These are phyloP conservation scores for Gossypium trilobum DNA, from an alignment of 441 rosid species.

Conservation along the genomic window DNA sequence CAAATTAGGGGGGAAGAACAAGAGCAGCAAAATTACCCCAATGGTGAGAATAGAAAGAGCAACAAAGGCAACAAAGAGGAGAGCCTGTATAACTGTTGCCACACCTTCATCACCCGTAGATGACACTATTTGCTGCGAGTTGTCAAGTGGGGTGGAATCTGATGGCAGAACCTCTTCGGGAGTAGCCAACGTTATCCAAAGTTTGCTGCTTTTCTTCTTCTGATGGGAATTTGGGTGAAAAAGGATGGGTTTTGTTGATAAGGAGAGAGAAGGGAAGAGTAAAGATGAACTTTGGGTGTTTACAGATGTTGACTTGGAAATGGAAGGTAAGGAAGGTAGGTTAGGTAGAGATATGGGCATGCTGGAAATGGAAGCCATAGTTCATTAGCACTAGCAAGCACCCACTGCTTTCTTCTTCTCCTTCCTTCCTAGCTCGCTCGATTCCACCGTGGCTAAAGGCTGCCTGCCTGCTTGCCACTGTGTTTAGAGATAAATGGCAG, in stretches of 20 bases:
- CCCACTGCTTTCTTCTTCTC: not conserved
- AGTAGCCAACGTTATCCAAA: slow-evolving; percentile 39
- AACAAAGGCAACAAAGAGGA: slow-evolving; percentile 53
- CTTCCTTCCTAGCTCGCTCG: slow-evolving; percentile 18
- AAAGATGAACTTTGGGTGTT: not conserved
- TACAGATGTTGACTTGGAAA: slow-evolving; percentile 24
- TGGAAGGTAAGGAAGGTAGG: slow-evolving; percentile 15
- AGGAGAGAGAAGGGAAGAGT: slow-evolving; percentile 10
- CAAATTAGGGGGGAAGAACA: not conserved
- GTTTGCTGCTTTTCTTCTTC: slow-evolving; percentile 10
- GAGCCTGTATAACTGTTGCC: slow-evolving; percentile 36
- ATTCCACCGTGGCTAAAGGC: slow-evolving; percentile 3
- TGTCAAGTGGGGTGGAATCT: slow-evolving; percentile 25
- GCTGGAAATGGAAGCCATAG: slow-evolving; percentile 27
- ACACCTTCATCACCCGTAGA: slow-evolving; percentile 36
- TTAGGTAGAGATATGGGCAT: slow-evolving; percentile 25
- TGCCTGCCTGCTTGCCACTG: slow-evolving; percentile 10
- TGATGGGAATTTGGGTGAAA: slow-evolving; percentile 9
- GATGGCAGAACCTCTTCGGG: slow-evolving; percentile 34
- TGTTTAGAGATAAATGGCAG: slow-evolving; percentile 15
- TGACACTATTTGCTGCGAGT: slow-evolving; percentile 32
- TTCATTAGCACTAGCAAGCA: slow-evolving; percentile 15
- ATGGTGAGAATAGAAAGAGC: slow-evolving; percentile 62
- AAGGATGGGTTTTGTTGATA: slow-evolving; percentile 19
- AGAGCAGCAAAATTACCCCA: slow-evolving; percentile 38